Evolutionary conservation across 2,329 filamentous ascomycete species (phyloP), one percentile per base, ranked within the genome.

Genomic region (Ustilaginoidea virens): DNA sequence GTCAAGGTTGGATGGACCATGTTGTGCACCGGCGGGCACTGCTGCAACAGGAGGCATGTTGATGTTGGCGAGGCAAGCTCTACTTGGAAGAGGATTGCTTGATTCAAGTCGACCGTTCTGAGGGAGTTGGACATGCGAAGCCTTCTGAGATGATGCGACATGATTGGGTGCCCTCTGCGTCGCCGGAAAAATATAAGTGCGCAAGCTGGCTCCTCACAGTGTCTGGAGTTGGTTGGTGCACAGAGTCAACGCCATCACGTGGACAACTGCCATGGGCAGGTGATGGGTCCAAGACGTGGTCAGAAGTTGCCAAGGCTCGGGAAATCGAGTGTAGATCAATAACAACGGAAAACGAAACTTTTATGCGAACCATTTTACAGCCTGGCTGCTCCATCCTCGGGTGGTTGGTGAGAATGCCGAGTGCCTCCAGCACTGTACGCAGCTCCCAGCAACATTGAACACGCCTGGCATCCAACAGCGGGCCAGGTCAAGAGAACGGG

Each of bases 1-100:
- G 48, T 71, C 66, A 35, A 65, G 47, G 34, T 56, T 63, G 25
- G 64, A 67, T 17, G 59, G 63, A 39, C 62, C 65, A 42, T 56
- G 52, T 35, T 54, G 55, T 47, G 53, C 53, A 34, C 48, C 49
- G 23, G 37, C 39, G 28, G 50, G 47, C 19, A 57, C 48, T 20
- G 50, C 44, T 26, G 55, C 47, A 34, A 60, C 51, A 24, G 56
- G 55, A 49, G 56, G 56, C 56, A 60, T 32, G 45, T 39, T 24
- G 17, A 24, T 27, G n/a, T n/a, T n/a, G n/a, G n/a, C n/a, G n/a
- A n/a, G n/a, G n/a, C n/a, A n/a, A n/a, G n/a, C n/a, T n/a, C n/a
- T n/a, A n/a, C n/a, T n/a, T n/a, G n/a, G n/a, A n/a, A n/a, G n/a
- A n/a, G n/a, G n/a, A n/a, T n/a, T n/a, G n/a, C n/a, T n/a, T n/a